Conservation (phyloP, 352 stramenopile genomes). For the Pythium phragmitis region DNA sequence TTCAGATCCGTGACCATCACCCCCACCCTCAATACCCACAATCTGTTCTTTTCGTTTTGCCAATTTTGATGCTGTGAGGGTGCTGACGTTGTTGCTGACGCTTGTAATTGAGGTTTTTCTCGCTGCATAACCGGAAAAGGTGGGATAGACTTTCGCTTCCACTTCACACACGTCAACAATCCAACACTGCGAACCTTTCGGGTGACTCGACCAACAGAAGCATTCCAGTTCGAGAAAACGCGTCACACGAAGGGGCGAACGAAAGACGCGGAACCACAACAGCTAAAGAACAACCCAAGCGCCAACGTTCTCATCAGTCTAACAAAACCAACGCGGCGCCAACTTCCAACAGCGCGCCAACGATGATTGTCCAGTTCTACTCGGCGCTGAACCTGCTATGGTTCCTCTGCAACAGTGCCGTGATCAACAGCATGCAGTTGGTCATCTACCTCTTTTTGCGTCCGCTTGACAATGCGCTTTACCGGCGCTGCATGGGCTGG, state of each 20-base stretch:
- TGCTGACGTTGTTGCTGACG: background rate
- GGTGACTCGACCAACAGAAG: conserved; percentile 29
- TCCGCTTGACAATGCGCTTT: conserved; percentile 80
- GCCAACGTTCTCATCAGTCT: background rate
- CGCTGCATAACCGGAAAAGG: background rate
- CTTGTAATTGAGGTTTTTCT: conserved; percentile 7
- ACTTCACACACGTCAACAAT: conserved; percentile 23
- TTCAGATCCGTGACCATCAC: background rate
- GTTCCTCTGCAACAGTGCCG: conserved; percentile 79
- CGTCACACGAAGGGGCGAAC: background rate
- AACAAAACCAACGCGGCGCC: background rate
- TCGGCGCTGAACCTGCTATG: conserved; percentile 81
- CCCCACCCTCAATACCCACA: background rate
- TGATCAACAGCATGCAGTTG: conserved; percentile 82
- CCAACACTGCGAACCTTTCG: conserved; percentile 9
- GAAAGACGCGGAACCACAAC: background rate
- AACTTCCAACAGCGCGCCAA: background rate
- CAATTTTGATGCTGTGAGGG: conserved; percentile 1
- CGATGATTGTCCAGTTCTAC: conserved; percentile 64
- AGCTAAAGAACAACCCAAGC: background rate
- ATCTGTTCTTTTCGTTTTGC: background rate
- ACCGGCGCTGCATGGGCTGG: conserved; percentile 71
- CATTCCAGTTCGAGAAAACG: conserved; percentile 16
- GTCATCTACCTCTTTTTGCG: conserved; percentile 82
- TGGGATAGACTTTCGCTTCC: conserved; percentile 8